Evolutionary conservation across 192 early-diverging fungal species (phyloP).

Genomic region (Coemansia furcata): DNA sequence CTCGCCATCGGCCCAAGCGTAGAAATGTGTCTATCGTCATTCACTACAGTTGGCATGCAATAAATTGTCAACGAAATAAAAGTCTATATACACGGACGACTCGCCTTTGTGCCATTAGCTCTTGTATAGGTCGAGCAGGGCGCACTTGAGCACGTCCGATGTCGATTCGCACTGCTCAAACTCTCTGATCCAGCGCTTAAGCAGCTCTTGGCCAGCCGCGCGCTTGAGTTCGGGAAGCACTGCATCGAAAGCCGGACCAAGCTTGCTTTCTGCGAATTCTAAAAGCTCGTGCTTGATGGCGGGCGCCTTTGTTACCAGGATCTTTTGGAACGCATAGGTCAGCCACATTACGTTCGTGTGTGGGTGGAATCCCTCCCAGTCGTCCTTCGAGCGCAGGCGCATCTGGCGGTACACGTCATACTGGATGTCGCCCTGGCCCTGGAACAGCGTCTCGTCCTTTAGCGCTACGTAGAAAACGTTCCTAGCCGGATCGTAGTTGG

Average conservation of each 20-base stretch:
- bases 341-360: conserved; percentile 53
- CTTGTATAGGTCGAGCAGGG: conserved; percentile 52
- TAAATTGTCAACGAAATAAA: not conserved
- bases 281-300: conserved; percentile 41
- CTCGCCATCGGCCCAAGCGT: not conserved
- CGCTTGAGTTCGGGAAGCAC: conserved; percentile 25
- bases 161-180: conserved; percentile 50
- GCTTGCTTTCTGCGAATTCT: conserved; percentile 42
- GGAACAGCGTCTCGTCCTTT: conserved; percentile 56
- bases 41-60: not conserved
- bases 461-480: conserved; percentile 58
- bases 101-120: conserved; percentile 4
- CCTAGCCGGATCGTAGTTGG: conserved; percentile 32
- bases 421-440: conserved; percentile 65
- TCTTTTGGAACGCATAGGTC: conserved; percentile 49
- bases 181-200: conserved; percentile 50
- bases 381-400: conserved; percentile 39
- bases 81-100: not conserved
- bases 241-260: conserved; percentile 29
- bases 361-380: conserved; percentile 47
- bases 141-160: conserved; percentile 45
- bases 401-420: conserved; percentile 74
- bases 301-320: conserved; percentile 43
- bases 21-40: not conserved
- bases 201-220: conserved; percentile 44